Evolutionary conservation across 2,329 filamentous ascomycete species (phyloP).

Genomic region (Talaromyces sp.): DNA sequence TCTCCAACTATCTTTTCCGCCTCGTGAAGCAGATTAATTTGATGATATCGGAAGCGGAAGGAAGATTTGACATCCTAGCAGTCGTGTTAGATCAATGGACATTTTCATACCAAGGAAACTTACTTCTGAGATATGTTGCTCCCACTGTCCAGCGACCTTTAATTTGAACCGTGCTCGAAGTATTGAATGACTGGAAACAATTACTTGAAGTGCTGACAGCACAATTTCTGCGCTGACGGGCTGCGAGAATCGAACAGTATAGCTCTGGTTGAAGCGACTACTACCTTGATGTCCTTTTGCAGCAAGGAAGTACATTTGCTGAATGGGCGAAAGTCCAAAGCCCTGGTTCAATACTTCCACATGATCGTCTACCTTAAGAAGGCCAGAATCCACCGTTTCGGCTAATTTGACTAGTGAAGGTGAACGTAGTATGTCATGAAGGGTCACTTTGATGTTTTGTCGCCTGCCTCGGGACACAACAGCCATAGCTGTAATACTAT

Average conservation of each 20-base stretch:
- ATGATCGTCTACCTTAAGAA: conserved; percentile 17
- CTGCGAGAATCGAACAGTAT: conserved; percentile 22
- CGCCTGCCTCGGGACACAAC: conserved; percentile 38
- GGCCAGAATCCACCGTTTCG: conserved; percentile 23
- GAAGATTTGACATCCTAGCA: conserved; percentile 24
- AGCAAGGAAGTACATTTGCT: conserved; percentile 32
- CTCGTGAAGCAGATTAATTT: conserved; percentile 12
- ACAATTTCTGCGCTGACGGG: conserved; percentile 25
- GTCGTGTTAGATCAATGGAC: conserved; percentile 1
- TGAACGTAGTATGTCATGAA: conserved; percentile 36
- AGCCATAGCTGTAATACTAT: conserved; percentile 41
- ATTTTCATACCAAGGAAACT: neutral
- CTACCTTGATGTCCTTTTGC: conserved; percentile 23
- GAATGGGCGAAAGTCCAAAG: conserved; percentile 35
- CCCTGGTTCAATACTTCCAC: conserved; percentile 28
- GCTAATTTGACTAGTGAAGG: conserved; percentile 32
- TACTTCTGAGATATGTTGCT: conserved; percentile 14
- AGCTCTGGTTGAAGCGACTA: conserved; percentile 21
- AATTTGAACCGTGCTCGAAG: conserved; percentile 14
- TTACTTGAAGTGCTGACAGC: conserved; percentile 27
- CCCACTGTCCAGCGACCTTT: conserved; percentile 20
- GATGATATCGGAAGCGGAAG: conserved; percentile 24
- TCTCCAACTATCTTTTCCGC: conserved; percentile 27
- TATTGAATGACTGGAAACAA: conserved; percentile 33
- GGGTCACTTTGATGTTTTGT: conserved; percentile 31